Percentiles rank a stretch among this genome's conserved stretches.
These are phyloP conservation scores for Penicillium sp. DNA, from an alignment of 2,329 filamentous ascomycete genomes.

Conservation along the genomic window DNA sequence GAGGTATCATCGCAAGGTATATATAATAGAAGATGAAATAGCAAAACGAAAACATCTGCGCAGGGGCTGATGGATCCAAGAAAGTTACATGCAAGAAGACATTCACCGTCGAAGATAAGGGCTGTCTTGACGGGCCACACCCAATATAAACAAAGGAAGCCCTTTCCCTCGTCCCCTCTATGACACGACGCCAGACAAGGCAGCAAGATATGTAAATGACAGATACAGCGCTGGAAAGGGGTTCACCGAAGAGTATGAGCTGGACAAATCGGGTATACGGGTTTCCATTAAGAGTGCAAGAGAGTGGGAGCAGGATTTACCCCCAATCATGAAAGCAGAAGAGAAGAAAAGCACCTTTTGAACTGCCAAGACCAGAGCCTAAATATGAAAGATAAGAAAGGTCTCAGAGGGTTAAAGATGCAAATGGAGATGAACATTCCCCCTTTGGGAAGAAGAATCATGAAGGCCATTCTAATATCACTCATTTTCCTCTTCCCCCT, in stretches of 20 bases:
- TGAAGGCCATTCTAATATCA: background rate
- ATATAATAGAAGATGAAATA: background rate
- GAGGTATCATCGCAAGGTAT: background rate
- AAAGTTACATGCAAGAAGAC: too few species aligned
- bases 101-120: background rate
- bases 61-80: too few species aligned
- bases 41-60: background rate
- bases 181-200: background rate
- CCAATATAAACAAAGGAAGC: background rate
- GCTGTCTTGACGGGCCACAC: background rate
- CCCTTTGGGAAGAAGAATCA: background rate
- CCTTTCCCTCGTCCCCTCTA: background rate
- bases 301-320: background rate
- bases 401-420: background rate
- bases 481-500: constrained; percentile 44
- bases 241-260: background rate
- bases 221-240: background rate
- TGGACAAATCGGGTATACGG: background rate
- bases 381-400: background rate
- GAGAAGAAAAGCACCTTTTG: background rate
- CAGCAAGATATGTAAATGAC: background rate
- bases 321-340: background rate
- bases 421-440: background rate
- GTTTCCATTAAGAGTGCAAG: background rate
- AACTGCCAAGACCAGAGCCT: background rate